Percentiles rank a stretch among this genome's conserved stretches.
Evolutionary conservation across 345 rosid species (phyloP).

Genomic region (Heritiera littoralis): DNA sequence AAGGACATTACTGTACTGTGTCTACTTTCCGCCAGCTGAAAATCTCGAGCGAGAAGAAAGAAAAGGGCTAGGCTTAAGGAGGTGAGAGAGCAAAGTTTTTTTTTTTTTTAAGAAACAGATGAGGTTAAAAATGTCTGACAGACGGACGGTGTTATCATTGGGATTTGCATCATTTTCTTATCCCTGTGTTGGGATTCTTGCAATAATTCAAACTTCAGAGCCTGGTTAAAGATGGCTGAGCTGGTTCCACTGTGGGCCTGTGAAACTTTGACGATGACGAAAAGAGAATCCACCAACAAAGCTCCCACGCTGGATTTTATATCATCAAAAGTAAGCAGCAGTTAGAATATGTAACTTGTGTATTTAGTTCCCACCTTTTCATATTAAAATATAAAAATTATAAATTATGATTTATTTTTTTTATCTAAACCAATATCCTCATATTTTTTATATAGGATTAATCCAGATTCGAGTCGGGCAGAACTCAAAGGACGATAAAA

Average conservation of each 20-base stretch:
- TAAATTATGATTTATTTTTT: too few relatives aligned
- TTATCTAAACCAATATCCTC: too few relatives aligned
- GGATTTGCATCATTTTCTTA: conserved; percentile 38
- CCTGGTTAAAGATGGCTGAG: conserved; percentile 1
- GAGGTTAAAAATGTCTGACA: conserved; percentile 17
- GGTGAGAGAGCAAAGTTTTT: not conserved
- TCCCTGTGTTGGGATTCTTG: conserved; percentile 13
- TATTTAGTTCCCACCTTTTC: too few relatives aligned
- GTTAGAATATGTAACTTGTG: too few relatives aligned
- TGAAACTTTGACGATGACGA: too few relatives aligned
- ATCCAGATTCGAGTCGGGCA: too few relatives aligned
- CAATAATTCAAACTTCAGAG: not conserved
- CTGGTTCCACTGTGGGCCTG: not conserved
- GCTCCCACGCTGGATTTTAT: not conserved
- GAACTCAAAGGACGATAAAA: too few relatives aligned
- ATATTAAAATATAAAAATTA: too few relatives aligned
- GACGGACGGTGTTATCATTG: conserved; percentile 25
- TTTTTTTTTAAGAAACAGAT: not conserved
- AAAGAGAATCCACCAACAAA: not conserved
- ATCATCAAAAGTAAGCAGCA: not conserved
- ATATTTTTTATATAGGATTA: too few relatives aligned
- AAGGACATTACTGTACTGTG: too few relatives aligned
- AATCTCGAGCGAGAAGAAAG: not conserved
- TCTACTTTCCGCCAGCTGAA: too few relatives aligned
- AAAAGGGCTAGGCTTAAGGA: too few relatives aligned